These are phyloP conservation scores for Pseudomonodictys pantanalensis DNA, from an alignment of 495 filamentous ascomycete genomes.

Conservation along the genomic window DNA sequence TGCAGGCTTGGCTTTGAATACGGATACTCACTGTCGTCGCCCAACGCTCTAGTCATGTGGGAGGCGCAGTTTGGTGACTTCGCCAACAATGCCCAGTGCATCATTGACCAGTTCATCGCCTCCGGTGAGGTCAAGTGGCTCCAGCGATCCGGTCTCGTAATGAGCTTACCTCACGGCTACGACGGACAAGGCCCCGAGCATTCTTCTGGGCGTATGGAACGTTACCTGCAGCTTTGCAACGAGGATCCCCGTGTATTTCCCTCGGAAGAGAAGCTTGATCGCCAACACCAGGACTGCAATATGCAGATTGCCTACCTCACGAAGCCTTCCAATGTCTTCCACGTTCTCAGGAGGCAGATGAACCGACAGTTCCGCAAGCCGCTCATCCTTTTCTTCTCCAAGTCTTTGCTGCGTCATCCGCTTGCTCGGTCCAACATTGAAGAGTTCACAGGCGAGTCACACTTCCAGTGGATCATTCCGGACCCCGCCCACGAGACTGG, in stretches of 20 bases:
- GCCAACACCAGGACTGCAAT: constrained; percentile 99
- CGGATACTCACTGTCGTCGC: constrained; percentile 94
- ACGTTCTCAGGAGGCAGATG: constrained; percentile 94
- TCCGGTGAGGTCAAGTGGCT: constrained; percentile 98
- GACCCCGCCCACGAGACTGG: constrained; percentile 75
- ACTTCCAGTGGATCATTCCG: constrained; percentile 94
- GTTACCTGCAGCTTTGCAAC: constrained; percentile 96
- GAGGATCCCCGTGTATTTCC: constrained; percentile 96
- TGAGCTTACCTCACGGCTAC: constrained; percentile 95
- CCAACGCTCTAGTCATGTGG: constrained; percentile 97
- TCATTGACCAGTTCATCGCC: constrained; percentile 98
- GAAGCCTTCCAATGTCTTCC: constrained; percentile 88
- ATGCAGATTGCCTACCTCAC: constrained; percentile 98
- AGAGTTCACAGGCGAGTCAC: constrained; percentile 82
- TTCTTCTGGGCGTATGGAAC: constrained; percentile 95
- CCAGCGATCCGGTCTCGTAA: constrained; percentile 89
- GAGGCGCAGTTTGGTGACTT: constrained; percentile 99
- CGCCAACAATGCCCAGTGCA: constrained; percentile 97
- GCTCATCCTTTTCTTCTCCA: constrained; percentile 95
- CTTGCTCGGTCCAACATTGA: constrained; percentile 83
- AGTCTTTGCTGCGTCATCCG: constrained; percentile 88
- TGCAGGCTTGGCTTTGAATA: constrained; percentile 92
- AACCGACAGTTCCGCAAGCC: constrained; percentile 99
- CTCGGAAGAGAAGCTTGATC: constrained; percentile 77
- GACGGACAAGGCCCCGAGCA: constrained; percentile 98